A percentile compares a stretch with the other conserved stretches of the same genome.
phyloP scores from a whole-genome alignment of 2,329 filamentous ascomycete species.

The Fusarium sp. region DNA sequence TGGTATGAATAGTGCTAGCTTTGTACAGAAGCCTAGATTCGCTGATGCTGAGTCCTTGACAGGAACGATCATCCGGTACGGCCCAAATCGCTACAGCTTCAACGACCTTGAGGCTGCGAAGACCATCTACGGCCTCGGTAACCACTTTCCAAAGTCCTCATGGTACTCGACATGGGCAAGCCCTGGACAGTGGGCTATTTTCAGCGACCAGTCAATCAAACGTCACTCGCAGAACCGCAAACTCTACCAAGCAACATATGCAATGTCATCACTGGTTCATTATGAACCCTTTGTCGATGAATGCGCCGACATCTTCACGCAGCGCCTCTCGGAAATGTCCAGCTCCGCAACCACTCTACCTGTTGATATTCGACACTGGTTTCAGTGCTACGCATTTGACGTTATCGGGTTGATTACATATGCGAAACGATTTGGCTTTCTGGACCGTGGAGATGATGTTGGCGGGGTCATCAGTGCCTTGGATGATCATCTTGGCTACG shows the following conservation, averaged over 20 bases:
- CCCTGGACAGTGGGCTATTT: slow-evolving; percentile 14
- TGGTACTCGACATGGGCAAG: slow-evolving; percentile 20
- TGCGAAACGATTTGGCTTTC: slow-evolving; percentile 27
- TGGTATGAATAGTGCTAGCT: background rate
- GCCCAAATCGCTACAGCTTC: slow-evolving; percentile 23
- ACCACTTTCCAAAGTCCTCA: slow-evolving; percentile 30
- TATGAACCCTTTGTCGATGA: slow-evolving; percentile 32
- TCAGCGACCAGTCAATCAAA: slow-evolving; percentile 17
- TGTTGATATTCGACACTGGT: slow-evolving; percentile 32
- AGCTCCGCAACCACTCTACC: rapidly evolving
- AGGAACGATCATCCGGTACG: slow-evolving; percentile 18
- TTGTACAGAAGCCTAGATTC: rapidly evolving
- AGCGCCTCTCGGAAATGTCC: slow-evolving; percentile 15
- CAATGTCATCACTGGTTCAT: slow-evolving; percentile 31
- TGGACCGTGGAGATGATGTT: slow-evolving; percentile 26
- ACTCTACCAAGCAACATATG: slow-evolving; percentile 31
- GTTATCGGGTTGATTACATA: slow-evolving; percentile 37
- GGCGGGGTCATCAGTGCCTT: slow-evolving; percentile 23
- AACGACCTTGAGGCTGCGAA: slow-evolving; percentile 23
- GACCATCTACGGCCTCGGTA: slow-evolving; percentile 25
- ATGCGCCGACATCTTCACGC: slow-evolving; percentile 22
- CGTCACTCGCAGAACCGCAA: slow-evolving; percentile 16
- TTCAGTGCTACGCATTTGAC: slow-evolving; percentile 37
- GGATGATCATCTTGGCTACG: slow-evolving; percentile 21
- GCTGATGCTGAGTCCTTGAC: rapidly evolving